Base-by-base conservation (phyloP, 1,284 basidiomycete genomes). In the Vanrija sp. region DNA sequence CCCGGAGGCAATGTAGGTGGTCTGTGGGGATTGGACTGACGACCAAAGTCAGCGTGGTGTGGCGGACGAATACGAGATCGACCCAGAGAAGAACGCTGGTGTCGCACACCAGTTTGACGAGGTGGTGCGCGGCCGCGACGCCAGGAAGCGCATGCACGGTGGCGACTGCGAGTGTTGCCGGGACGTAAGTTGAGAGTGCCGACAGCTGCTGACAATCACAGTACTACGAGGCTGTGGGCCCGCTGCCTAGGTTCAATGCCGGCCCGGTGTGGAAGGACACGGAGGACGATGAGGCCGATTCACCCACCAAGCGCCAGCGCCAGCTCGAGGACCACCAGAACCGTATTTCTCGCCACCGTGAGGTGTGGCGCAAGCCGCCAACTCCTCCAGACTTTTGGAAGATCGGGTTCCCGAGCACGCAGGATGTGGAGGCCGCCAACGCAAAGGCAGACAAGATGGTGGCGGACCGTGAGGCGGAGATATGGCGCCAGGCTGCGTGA, bases 321-420 rank as follows among this genome's bases (percentile, higher is more conserved):
- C 44, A 72, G 4, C 78, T 83, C 47, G 75, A 76, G 24, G 77
- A 80, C 39, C 90, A 89, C 68, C 84, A 83, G 72, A 82, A 89
- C 61, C 77, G 80, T 14, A 85, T 91, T 47, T 92, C 89, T 20
- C 82, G 88, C 24, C 90, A 93, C 75, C 82, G 89, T 24, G 71
- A 74, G 47, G 67, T 65, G 41, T 89, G 87, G 86, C 79, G 80
- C 27, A 80, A 83, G 42, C 79, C 85, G 1, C 80, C 78, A 42
- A 92, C 90, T 0, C 92, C 92, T 16, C 90, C 89, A 1, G 84
- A 83, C 20, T 94, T 88, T 49, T 80, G 79, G 78, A 80, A 86
- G 58, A 91, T 94, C 51, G 88, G 85, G 1, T 94, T 96, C 67
- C 92, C 92, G 0, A 79, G 80, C 58, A 93, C 92, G 3, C 90